Evolutionary conservation across 1,284 basidiomycete species (phyloP), one percentile per base, ranked within the genome.

Genomic region (Cryptococcus jaspeensis): DNA sequence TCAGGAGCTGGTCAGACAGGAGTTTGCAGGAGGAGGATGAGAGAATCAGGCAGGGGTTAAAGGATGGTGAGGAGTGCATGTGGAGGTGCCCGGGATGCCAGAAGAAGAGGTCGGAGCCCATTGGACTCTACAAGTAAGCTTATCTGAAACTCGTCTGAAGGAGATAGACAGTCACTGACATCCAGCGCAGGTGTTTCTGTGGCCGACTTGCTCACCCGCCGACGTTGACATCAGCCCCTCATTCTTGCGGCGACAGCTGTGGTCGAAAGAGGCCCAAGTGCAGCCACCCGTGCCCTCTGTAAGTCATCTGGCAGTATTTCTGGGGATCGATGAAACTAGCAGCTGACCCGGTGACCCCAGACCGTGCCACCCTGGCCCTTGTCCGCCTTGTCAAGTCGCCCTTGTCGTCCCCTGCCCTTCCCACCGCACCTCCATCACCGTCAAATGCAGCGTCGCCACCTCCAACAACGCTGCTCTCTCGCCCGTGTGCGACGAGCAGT

Each of bases 71-170:
- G 13, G 67, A 73, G 50, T 71, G 77, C 28, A 70, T 63, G 67
- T 93, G 91, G 91, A 81, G 87, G 55, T 94, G 91, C 74, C 91
- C 91, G 0, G 90, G 90, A 0, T 94, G 91, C 78, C 91, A 92
- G 69, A 84, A 84, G 3, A 87, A 85, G 59, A 80, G 91, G 25
- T 80, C 81, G 44, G 74, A 77, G 5, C 82, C 88, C 1, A 88
- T 89, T 0, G 81, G 79, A 3, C 81, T 81, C 3, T 95, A 94
- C 73, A 82, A 83, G 84, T 90, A 71, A 56, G 59, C 53, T 25
- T 16, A 35, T 7, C 9, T 12, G 32, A 12, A 51, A 35, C 23
- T 48, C 18, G 22, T 20, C n/a, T 3, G 39, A 18, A 49, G 3
- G 11, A n/a, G 11, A 4, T 39, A 13, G 6, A 16, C 28, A 36